Percentiles rank a stretch among this genome's conserved stretches.
These are phyloP conservation scores for Berkeleyomyces rouxiae DNA, from an alignment of 2,329 filamentous ascomycete species.

Conservation along the genomic window DNA sequence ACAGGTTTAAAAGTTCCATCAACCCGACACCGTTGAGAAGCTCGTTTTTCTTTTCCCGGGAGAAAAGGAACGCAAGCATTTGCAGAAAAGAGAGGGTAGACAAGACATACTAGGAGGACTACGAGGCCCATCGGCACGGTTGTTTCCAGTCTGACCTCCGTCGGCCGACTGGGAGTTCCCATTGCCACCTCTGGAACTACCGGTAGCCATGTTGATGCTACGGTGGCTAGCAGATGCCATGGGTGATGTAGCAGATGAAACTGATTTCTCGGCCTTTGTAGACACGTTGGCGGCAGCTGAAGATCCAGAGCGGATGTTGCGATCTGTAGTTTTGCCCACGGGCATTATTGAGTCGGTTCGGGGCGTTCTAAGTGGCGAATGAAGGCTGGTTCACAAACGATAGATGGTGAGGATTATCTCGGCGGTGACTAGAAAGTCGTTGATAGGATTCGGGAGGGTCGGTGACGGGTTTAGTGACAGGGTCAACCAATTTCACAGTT, in stretches of 20 bases:
- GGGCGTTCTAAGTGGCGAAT: neutral
- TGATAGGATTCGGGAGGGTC: neutral
- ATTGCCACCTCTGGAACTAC: neutral
- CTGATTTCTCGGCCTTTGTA: conserved; percentile 10
- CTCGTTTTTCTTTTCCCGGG: neutral
- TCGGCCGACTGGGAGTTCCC: conserved; percentile 6
- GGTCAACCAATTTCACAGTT: too few species aligned
- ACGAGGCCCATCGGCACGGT: conserved; percentile 41
- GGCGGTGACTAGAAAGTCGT: neutral
- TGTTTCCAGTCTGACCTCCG: conserved; percentile 3
- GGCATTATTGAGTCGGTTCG: conserved; percentile 6
- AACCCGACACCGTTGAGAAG: too few species aligned
- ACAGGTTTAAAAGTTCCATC: neutral
- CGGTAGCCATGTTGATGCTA: conserved; percentile 7
- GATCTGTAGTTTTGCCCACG: conserved; percentile 9
- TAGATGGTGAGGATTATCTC: neutral
- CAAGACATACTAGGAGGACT: conserved; percentile 41
- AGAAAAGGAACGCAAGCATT: neutral
- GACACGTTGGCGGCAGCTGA: conserved; percentile 1
- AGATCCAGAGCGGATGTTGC: conserved; percentile 6
- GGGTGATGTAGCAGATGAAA: neutral
- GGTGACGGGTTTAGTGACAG: too few species aligned
- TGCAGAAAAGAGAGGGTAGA: neutral
- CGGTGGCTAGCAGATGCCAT: conserved; percentile 1
- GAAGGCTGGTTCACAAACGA: neutral